Percentiles rank a stretch among this genome's conserved stretches.
Conservation (phyloP, 75 land plant genomes). For the Sequoia sempervirens region DNA sequence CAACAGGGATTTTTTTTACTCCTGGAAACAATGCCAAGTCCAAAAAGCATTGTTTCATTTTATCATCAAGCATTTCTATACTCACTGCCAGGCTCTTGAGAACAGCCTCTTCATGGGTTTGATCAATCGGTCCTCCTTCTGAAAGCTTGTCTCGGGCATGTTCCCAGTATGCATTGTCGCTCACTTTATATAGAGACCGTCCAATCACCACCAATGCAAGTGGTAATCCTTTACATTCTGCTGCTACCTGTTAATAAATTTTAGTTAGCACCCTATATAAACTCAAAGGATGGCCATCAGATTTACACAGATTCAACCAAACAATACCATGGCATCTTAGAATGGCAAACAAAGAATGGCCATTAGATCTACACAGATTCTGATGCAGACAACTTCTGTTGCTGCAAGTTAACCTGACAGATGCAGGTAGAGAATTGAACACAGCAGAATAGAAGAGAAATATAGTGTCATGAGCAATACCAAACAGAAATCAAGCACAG, state of each 20-base stretch:
- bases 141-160: not conserved
- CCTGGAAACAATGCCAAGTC: slow-evolving; percentile 4
- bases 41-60: not conserved
- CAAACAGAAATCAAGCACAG: too few species aligned
- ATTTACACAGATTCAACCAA: not conserved
- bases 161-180: not conserved
- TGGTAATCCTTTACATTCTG: not conserved
- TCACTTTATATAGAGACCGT: not conserved
- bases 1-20: not conserved
- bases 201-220: not conserved
- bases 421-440: too few species aligned
- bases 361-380: too few species aligned
- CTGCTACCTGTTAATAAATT: not conserved
- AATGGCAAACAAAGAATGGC: not conserved
- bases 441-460: too few species aligned
- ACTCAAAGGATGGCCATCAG: not conserved
- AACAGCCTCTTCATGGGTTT: not conserved
- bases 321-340: not conserved
- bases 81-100: not conserved
- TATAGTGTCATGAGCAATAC: too few species aligned
- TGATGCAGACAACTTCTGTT: too few species aligned
- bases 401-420: too few species aligned
- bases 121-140: not conserved
- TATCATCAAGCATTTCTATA: not conserved
- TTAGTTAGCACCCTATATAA: not conserved